Conservation (phyloP, 768 basidiomycete species). For the Thelephora aurantiotincta region DNA sequence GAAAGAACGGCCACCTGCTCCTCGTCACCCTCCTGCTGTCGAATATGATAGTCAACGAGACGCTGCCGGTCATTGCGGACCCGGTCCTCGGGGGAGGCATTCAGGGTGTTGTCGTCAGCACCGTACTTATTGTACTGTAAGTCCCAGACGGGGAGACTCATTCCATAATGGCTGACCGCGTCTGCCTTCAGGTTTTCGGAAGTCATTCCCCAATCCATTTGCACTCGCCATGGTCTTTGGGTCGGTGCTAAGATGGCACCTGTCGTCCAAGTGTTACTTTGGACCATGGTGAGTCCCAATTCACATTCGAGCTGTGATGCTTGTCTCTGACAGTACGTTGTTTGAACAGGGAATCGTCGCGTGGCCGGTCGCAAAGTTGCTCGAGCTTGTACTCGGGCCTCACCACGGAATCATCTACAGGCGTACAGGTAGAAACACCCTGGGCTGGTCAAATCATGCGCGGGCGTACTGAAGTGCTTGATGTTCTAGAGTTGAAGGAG, state of each 20-base stretch:
- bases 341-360: constrained; percentile 50
- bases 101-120: constrained; percentile 67
- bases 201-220: constrained; percentile 88
- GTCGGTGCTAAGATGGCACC: constrained; percentile 80
- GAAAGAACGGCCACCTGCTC: constrained; percentile 71
- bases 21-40: constrained; percentile 73
- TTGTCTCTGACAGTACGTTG: too few relatives aligned
- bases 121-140: constrained; percentile 78
- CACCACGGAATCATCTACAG: constrained; percentile 91
- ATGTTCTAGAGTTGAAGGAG: constrained; percentile 52
- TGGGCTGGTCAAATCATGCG: background rate
- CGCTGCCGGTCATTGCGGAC: constrained; percentile 74
- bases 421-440: constrained; percentile 26
- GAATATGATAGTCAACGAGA: constrained; percentile 89
- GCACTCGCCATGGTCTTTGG: constrained; percentile 79
- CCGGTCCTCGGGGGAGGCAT: constrained; percentile 68
- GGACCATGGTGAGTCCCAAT: constrained; percentile 36
- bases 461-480: background rate
- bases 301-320: background rate
- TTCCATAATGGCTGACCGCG: background rate
- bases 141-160: constrained; percentile 18
- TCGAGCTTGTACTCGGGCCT: constrained; percentile 63
- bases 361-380: constrained; percentile 77
- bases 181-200: constrained; percentile 57
- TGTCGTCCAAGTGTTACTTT: constrained; percentile 54